A percentile compares a stretch with the other conserved stretches of the same genome.
Conservation (phyloP, 1,284 basidiomycete genomes). For the Boletellus dicymbophilus region DNA sequence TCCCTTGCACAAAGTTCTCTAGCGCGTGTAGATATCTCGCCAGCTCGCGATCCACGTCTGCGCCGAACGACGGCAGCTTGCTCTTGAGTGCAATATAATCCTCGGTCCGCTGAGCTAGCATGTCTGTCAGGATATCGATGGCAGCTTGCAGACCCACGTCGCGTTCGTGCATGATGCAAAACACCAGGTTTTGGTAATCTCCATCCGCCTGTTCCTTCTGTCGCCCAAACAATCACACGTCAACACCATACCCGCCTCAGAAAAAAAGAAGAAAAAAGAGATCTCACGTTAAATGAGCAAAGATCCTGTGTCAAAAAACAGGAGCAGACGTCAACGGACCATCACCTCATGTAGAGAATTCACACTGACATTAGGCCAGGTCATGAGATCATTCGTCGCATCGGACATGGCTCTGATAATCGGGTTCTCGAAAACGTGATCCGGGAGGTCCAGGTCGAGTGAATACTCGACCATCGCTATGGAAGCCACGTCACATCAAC, state of each 20-base stretch:
- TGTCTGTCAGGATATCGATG: constrained; percentile 43
- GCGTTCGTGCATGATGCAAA: constrained; percentile 46
- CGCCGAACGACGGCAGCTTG: constrained; percentile 43
- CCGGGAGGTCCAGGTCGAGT: constrained; percentile 45
- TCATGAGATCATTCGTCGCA: constrained; percentile 48
- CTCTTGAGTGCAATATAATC: constrained; percentile 41
- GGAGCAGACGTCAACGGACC: neutral
- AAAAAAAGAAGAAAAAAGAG: neutral
- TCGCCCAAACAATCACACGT: no score
- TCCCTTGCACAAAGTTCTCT: constrained; percentile 51
- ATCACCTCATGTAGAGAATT: constrained; percentile 1
- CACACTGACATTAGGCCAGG: constrained; percentile 49
- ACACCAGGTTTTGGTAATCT: constrained; percentile 52
- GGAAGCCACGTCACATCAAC: constrained; percentile 1
- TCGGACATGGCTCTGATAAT: constrained; percentile 43
- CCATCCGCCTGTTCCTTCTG: constrained; percentile 53
- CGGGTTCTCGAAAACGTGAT: constrained; percentile 43
- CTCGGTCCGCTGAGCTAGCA: constrained; percentile 43
- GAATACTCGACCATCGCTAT: constrained; percentile 50
- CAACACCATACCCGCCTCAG: no score
- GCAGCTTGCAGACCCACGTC: constrained; percentile 44
- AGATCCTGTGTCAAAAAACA: constrained; percentile 36
- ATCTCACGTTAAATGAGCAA: constrained; percentile 47
- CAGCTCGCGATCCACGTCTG: constrained; percentile 41
- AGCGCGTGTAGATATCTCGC: constrained; percentile 40